Percentiles rank a stretch among this genome's conserved stretches.
Evolutionary conservation across 1,139 yeast genomes (phyloP).

Genomic region (Sugiyamaella grinbergsii): DNA sequence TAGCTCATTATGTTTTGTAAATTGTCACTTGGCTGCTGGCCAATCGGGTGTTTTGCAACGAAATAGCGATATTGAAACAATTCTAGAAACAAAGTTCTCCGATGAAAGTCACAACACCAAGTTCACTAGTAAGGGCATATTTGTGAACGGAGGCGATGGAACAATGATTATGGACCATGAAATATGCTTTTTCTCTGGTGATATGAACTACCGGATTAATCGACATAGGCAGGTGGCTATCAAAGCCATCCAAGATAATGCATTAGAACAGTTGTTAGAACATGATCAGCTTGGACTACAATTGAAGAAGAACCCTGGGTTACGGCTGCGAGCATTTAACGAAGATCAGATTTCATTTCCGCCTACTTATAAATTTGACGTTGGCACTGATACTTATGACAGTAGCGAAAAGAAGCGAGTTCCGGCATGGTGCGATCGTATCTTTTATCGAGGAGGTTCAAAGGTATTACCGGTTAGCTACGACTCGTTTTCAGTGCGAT

Average conservation of each 20-base stretch:
- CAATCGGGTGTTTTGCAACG: conserved; percentile 74
- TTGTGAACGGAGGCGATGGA: conserved; percentile 53
- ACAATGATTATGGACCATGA: conserved; percentile 68
- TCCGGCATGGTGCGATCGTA: conserved; percentile 97
- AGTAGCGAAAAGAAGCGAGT: conserved; percentile 88
- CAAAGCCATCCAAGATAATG: conserved; percentile 52
- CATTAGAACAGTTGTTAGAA: conserved; percentile 58
- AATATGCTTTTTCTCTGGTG: conserved; percentile 90
- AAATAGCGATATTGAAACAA: conserved; percentile 75
- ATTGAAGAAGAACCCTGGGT: conserved; percentile 66
- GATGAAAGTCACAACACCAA: conserved; percentile 51
- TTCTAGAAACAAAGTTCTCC: conserved; percentile 60
- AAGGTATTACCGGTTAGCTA: conserved; percentile 35
- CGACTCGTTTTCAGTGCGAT: conserved; percentile 46
- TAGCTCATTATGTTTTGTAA: conserved; percentile 74
- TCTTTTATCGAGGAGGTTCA: conserved; percentile 60
- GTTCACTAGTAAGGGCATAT: conserved; percentile 43
- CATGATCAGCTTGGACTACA: conserved; percentile 78
- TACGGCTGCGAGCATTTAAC: conserved; percentile 63
- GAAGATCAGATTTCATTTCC: conserved; percentile 76
- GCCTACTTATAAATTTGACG: conserved; percentile 93
- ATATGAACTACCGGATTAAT: conserved; percentile 80
- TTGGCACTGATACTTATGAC: conserved; percentile 75
- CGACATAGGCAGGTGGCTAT: conserved; percentile 71
- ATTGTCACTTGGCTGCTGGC: conserved; percentile 94